Evolutionary conservation across 2,329 filamentous ascomycete species (phyloP), one percentile per base, ranked within the genome.

Genomic region (Chrysosporium queenslandicum): DNA sequence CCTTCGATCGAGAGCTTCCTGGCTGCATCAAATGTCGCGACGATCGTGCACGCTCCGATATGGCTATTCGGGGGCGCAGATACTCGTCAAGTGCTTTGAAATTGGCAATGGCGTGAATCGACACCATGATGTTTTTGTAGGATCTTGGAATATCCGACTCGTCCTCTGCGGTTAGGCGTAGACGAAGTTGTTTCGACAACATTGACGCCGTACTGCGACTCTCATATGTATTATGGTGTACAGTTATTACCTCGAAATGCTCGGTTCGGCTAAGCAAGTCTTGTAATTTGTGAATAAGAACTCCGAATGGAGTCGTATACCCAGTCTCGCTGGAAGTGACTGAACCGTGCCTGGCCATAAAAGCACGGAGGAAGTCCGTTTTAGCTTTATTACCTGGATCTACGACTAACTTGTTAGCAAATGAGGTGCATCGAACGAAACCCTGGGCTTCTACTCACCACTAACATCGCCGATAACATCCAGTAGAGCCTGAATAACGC

Each of bases 1-100:
- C 67, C 32, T 83, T 74, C 58, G 86, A 68, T 47, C 83, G 74
- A 30, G 85, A 83, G 50, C 86, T 85, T 14, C 87, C 84, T 68
- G 56, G 87, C 81, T 59, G 89, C 82, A 62, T 94, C 72, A 54
- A 85, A 57, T 70, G 71, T 56, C 84, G 78, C 27, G 78, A 75
- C 8, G 73, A 74, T 40, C 83, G 77, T 11, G 86, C 80, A 18
- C 87, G 81, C 57, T 95, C 89, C 2, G 86, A 82, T 12, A 92
- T 67, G 61, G 77, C 88, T 54, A 98, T 94, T 55, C 91, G 81
- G 6, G 92, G 92, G 34, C 92, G 83, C 40, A 98, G 76, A 66
- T 97, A 98, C 65, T 98, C 92, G 64, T 97, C 92, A 21, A 98
- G 73, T 0, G 91, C 87, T 67, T 96, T 97, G 74, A 98, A 97